Base-by-base conservation (phyloP, 2,329 filamentous ascomycete genomes). In the Sclerotinia minor region DNA sequence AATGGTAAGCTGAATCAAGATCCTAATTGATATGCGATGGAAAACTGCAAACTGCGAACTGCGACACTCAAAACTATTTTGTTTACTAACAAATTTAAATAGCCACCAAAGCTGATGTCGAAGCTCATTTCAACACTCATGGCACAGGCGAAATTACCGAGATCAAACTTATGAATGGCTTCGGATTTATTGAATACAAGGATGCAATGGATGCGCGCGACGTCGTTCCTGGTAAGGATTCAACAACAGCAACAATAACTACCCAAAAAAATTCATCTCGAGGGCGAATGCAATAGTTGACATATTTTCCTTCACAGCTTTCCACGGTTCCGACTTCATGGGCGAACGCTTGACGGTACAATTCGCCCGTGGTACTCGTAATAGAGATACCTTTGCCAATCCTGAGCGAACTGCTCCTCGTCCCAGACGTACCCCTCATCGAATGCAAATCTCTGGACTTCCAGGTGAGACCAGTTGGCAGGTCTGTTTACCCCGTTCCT, bases 141-240 rank as follows among this genome's bases (percentile, higher is more conserved):
- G 95, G 94, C 79, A 94, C 93, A 75, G 95, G 95, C 80, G 93
- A 97, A 80, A 98, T 99, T 79, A 95, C 91, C 74, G 95, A 99
- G 83, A 94, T 99, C 83, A 99, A 99, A 85, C 88, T 99, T 72
- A 99, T 99, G 95, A 98, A 97, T 79, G 95, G 95, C 77, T 99
- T 99, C 79, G 95, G 95, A 79, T 99, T 99, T 84, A 97, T 99
- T 79, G 95, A 99, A 81, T 99, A 98, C 82, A 96, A 97, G 81
- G 95, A 98, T 83, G 89, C 93, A 69, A 92, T 97, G 91, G 95
- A 99, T 83, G 95, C 95, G 74, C 91, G 94, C 78, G 95, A 99
- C 82, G 94, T 99, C 72, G 95, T 99, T 77, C 95, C 95, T 81
- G 94, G 95, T 97, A 87, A 89, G 77, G 59, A 67, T 41, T 41